These are phyloP conservation scores for Mitragyna speciosa DNA, from an alignment of 257 asterid genomes.

Conservation along the genomic window DNA sequence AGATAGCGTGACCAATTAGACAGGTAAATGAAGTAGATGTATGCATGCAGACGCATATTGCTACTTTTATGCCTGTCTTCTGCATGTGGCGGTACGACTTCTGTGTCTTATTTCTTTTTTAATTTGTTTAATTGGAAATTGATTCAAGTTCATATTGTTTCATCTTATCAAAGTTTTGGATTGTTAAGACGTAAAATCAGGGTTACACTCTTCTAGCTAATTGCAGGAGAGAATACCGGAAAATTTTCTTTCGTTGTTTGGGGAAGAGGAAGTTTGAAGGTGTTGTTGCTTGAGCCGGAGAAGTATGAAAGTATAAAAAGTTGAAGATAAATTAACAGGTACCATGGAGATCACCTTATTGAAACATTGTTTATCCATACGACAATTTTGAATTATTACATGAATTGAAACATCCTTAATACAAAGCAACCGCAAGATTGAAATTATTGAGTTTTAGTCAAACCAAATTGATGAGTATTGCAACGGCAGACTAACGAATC, in stretches of 20 bases:
- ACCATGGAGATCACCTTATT: background rate
- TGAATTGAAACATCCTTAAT: background rate
- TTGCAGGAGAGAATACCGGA: background rate
- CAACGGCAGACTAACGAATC: background rate
- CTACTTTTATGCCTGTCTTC: no score
- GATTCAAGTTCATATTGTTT: no score
- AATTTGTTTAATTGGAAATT: no score
- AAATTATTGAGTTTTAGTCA: background rate
- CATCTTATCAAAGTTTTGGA: no score
- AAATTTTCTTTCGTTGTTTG: background rate
- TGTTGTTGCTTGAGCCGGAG: background rate
- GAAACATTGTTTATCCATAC: background rate
- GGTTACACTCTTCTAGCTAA: background rate
- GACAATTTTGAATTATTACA: background rate
- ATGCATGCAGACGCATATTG: no score
- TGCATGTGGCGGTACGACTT: no score
- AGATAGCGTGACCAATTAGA: no score
- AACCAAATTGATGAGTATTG: background rate
- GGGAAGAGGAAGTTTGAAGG: background rate
- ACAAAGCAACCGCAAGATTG: background rate
- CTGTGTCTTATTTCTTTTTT: no score
- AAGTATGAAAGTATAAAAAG: background rate
- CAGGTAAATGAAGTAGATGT: no score
- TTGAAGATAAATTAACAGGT: background rate
- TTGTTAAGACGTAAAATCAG: background rate